These are phyloP conservation scores for Acacia confusa DNA, from an alignment of 306 rosid species.

Conservation along the genomic window DNA sequence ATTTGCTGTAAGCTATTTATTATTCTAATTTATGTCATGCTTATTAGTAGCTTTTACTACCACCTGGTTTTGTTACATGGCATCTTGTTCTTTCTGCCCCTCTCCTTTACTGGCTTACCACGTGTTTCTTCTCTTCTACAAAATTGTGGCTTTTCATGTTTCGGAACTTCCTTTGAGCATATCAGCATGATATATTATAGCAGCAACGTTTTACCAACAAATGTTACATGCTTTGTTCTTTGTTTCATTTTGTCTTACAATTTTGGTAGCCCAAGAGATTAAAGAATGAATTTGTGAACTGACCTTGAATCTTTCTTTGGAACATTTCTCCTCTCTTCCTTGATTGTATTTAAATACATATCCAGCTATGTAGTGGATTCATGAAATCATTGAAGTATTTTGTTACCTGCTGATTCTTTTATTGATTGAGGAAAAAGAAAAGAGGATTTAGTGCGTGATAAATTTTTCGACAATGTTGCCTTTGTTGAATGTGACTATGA, in stretches of 20 bases:
- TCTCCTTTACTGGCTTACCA: neutral
- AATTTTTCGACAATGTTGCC: neutral
- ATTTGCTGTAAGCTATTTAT: slow-evolving; percentile 80
- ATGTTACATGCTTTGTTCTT: neutral
- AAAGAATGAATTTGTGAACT: neutral
- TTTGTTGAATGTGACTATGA: neutral
- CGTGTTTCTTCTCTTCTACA: neutral
- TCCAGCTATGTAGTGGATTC: neutral
- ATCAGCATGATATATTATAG: neutral
- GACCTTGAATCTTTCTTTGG: neutral
- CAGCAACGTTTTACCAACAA: neutral
- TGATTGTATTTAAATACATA: neutral
- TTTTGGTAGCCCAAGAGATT: neutral
- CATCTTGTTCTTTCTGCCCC: neutral
- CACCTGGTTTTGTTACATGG: neutral
- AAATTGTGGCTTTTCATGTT: neutral
- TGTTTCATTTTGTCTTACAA: neutral
- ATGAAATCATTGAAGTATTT: neutral
- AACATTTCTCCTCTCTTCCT: neutral
- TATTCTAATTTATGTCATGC: neutral
- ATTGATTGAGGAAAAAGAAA: neutral
- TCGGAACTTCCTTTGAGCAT: neutral
- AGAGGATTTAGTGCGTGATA: neutral
- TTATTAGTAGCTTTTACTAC: neutral
- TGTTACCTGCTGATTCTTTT: neutral